phyloP scores from a whole-genome alignment of 108 stramenopile genomes.

The Pseudonitzschia pungens region DNA sequence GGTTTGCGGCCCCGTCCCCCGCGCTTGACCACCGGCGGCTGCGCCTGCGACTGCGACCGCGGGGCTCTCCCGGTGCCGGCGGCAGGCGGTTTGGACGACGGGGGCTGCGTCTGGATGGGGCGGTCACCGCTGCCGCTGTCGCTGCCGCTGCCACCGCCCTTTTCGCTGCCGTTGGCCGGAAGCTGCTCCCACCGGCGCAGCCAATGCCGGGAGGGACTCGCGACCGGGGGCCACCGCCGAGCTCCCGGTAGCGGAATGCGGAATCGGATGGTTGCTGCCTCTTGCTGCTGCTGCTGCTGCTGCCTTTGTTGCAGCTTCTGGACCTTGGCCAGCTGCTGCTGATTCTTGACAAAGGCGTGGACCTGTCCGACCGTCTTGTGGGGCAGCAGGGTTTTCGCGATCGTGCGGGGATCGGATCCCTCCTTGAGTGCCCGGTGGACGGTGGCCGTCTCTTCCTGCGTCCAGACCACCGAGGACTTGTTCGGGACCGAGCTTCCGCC shows the following conservation, averaged over 20 bases:
- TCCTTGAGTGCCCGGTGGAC: conserved; percentile 25
- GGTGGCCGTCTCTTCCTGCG: conserved; percentile 22
- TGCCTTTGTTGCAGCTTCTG: not conserved
- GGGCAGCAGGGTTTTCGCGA: conserved; percentile 23
- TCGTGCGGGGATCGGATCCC: conserved; percentile 19
- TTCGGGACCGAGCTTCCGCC: not conserved
- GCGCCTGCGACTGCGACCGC: not conserved
- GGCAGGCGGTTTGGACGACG: too few relatives aligned
- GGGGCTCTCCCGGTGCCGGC: too few relatives aligned
- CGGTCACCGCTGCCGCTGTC: too few relatives aligned
- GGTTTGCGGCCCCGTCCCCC: conserved; percentile 82
- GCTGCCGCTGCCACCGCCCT: not conserved
- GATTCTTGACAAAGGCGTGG: conserved; percentile 43
- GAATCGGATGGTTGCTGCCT: conserved; percentile 12
- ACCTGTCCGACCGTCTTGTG: conserved; percentile 45
- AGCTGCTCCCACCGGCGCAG: too few relatives aligned
- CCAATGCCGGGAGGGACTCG: too few relatives aligned
- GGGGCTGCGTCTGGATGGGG: too few relatives aligned
- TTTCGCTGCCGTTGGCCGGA: not conserved
- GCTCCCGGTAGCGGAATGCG: not conserved
- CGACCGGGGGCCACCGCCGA: too few relatives aligned
- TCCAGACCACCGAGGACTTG: conserved; percentile 40
- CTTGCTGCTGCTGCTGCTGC: not conserved
- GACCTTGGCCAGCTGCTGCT: conserved; percentile 13
- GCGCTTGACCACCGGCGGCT: conserved; percentile 4